Evolutionary conservation across 768 basidiomycete genomes (phyloP).

Genomic region (Termitomyces sp.): DNA sequence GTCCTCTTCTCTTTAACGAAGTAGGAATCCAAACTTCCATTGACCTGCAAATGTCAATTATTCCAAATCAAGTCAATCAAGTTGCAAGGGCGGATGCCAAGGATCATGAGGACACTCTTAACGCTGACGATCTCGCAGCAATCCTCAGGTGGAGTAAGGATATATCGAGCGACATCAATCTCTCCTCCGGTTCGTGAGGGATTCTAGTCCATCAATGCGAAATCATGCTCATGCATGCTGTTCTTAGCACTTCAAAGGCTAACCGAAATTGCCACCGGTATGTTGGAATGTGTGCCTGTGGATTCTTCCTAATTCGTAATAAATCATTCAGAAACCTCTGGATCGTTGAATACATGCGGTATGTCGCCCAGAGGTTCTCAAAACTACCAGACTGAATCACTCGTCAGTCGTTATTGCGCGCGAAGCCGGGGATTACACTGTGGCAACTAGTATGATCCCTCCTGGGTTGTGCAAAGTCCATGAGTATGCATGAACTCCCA

Average conservation of each 20-base stretch:
- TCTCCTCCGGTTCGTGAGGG: slow-evolving; percentile 44
- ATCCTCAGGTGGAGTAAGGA: slow-evolving; percentile 74
- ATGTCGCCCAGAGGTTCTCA: slow-evolving; percentile 3
- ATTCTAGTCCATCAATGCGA: background rate
- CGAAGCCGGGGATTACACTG: slow-evolving; percentile 65
- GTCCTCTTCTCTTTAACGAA: slow-evolving; percentile 51
- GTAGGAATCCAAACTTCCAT: slow-evolving; percentile 54
- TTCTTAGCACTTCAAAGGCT: slow-evolving; percentile 53
- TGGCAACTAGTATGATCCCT: slow-evolving; percentile 59
- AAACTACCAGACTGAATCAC: background rate
- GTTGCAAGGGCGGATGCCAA: slow-evolving; percentile 27
- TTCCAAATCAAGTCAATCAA: slow-evolving; percentile 20
- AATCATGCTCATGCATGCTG: background rate
- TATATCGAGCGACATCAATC: slow-evolving; percentile 67
- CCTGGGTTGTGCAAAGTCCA: slow-evolving; percentile 61
- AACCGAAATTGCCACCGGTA: slow-evolving; percentile 68
- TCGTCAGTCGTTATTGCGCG: slow-evolving; percentile 54
- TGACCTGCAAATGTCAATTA: slow-evolving; percentile 27
- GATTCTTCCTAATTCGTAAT: background rate
- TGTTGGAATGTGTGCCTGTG: background rate
- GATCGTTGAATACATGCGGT: slow-evolving; percentile 61
- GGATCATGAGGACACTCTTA: slow-evolving; percentile 52
- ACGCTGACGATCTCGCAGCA: slow-evolving; percentile 56
- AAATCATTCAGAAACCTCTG: slow-evolving; percentile 44
- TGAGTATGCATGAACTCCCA: slow-evolving; percentile 42